phyloP scores from a whole-genome alignment of 1,284 basidiomycete genomes.

The Coriolopsis trogii region DNA sequence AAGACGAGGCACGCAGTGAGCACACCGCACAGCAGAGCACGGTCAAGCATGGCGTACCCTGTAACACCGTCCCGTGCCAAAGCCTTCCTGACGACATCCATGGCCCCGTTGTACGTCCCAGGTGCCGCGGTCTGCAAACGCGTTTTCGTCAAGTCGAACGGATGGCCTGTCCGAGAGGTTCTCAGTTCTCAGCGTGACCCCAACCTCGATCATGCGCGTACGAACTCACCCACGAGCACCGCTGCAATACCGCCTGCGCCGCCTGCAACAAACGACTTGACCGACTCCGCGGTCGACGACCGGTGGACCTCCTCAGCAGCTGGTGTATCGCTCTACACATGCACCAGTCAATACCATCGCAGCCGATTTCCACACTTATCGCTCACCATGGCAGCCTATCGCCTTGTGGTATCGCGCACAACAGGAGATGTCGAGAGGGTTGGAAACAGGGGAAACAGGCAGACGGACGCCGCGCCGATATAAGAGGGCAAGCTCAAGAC shows the following conservation, averaged over 20 bases:
- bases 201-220: background rate
- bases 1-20: slow-evolving; percentile 1
- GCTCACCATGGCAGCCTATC: slow-evolving; percentile 27
- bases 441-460: slow-evolving; percentile 3
- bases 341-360: background rate
- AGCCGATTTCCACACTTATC: slow-evolving; percentile 6
- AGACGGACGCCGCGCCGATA: background rate
- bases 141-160: slow-evolving; percentile 97
- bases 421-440: slow-evolving; percentile 2
- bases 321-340: slow-evolving; percentile 27
- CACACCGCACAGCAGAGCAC: background rate
- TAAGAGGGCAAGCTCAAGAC: slow-evolving; percentile 6
- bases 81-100: slow-evolving; percentile 94
- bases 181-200: background rate
- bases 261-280: slow-evolving; percentile 89
- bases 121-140: slow-evolving; percentile 91
- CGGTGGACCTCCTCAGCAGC: slow-evolving; percentile 29
- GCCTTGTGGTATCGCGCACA: background rate
- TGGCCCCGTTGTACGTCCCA: slow-evolving; percentile 89
- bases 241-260: slow-evolving; percentile 89
- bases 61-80: slow-evolving; percentile 86
- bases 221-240: slow-evolving; percentile 85
- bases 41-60: slow-evolving; percentile 60
- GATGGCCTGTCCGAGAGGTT: slow-evolving; percentile 69
- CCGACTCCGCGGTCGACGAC: slow-evolving; percentile 54